These are phyloP conservation scores for Sordaria brevicollis DNA, from an alignment of 495 filamentous ascomycete species.

Conservation along the genomic window DNA sequence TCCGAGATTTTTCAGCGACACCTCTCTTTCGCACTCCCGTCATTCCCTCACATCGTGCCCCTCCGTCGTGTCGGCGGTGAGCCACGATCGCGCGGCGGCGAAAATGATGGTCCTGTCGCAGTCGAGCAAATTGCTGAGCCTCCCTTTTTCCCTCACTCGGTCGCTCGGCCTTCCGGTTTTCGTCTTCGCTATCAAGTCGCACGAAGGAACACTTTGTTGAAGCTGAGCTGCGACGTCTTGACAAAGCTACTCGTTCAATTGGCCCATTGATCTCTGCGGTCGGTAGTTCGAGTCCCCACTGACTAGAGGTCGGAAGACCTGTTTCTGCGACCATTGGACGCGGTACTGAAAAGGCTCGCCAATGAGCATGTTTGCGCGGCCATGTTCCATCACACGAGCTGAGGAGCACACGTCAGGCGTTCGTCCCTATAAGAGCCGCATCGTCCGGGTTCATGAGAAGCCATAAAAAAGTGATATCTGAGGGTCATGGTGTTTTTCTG, in stretches of 20 bases:
- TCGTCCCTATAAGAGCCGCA: slow-evolving; percentile 19
- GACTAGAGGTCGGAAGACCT: slow-evolving; percentile 14
- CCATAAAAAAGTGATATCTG: neutral
- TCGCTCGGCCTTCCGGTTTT: slow-evolving; percentile 5
- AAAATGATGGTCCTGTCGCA: neutral
- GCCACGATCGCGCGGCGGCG: neutral
- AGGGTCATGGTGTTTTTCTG: neutral
- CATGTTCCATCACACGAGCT: slow-evolving; percentile 14
- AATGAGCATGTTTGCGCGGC: slow-evolving; percentile 15
- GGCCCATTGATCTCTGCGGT: slow-evolving; percentile 1
- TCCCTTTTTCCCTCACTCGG: neutral
- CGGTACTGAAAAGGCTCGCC: slow-evolving; percentile 13
- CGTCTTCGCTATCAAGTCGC: slow-evolving; percentile 6
- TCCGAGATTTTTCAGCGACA: neutral
- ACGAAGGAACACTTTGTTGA: slow-evolving; percentile 3
- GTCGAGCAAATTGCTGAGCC: neutral
- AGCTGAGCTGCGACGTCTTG: slow-evolving; percentile 2
- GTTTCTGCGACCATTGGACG: slow-evolving; percentile 22
- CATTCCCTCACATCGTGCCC: neutral
- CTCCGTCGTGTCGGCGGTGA: neutral
- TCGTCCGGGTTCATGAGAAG: neutral
- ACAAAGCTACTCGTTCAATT: slow-evolving; percentile 15
- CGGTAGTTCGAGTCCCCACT: slow-evolving; percentile 8
- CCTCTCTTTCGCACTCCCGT: neutral
- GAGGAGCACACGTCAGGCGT: slow-evolving; percentile 6